Evolutionary conservation across 2,329 filamentous ascomycete species (phyloP).

Genomic region (Tolypocladium guangdongense): DNA sequence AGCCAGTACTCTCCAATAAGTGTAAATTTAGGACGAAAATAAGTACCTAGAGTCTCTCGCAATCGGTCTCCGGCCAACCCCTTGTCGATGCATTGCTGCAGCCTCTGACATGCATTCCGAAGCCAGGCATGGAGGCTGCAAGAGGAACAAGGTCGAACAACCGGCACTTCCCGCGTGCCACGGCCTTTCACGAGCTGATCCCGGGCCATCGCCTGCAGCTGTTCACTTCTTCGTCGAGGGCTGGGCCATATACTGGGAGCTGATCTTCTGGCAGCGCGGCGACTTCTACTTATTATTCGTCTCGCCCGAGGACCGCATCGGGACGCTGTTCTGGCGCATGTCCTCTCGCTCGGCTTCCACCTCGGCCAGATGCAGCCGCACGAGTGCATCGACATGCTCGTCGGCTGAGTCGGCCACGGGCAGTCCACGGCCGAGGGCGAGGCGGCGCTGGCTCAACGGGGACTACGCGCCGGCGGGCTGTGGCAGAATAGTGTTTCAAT

Average conservation of each 20-base stretch:
- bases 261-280: slow-evolving; percentile 42
- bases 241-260: slow-evolving; percentile 53
- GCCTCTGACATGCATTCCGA: too few species aligned
- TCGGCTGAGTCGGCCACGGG: slow-evolving; percentile 47
- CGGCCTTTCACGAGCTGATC: slow-evolving; percentile 51
- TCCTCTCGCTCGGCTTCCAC: slow-evolving; percentile 48
- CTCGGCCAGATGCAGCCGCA: slow-evolving; percentile 40
- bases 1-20: too few species aligned
- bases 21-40: too few species aligned
- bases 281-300: slow-evolving; percentile 41
- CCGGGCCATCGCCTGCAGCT: slow-evolving; percentile 46
- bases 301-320: slow-evolving; percentile 40
- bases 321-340: slow-evolving; percentile 52
- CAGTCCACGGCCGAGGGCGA: slow-evolving; percentile 48
- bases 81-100: too few species aligned
- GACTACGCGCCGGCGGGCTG: slow-evolving; percentile 43
- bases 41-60: too few species aligned
- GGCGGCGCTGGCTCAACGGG: slow-evolving; percentile 42
- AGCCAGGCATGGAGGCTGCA: too few species aligned
- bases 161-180: slow-evolving; percentile 43
- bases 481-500: too few species aligned
- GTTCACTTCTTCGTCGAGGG: slow-evolving; percentile 47
- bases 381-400: slow-evolving; percentile 46
- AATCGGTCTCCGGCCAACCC: too few species aligned
- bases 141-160: too few species aligned